These are phyloP conservation scores for Xylariaceae sp. DNA, from an alignment of 2,329 filamentous ascomycete genomes.

Conservation along the genomic window DNA sequence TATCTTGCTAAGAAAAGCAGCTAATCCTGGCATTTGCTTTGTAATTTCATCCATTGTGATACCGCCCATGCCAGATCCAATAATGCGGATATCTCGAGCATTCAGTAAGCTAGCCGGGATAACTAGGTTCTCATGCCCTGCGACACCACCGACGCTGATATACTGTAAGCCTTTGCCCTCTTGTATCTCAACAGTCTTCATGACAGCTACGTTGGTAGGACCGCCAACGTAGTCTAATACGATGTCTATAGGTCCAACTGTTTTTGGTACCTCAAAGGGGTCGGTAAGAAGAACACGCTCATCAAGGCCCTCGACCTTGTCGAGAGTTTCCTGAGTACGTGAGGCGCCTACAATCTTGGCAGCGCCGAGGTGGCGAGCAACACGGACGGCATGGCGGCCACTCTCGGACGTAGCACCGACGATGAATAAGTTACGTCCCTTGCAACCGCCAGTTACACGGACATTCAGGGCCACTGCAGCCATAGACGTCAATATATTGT, in stretches of 20 bases:
- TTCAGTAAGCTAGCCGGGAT: constrained; percentile 10
- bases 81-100: constrained; percentile 5
- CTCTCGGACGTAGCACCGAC: constrained; percentile 13
- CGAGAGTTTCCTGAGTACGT: constrained; percentile 7
- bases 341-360: neutral
- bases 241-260: constrained; percentile 13
- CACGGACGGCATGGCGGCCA: constrained; percentile 1
- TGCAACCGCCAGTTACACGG: constrained; percentile 6
- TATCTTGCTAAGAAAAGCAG: constrained; percentile 5
- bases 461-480: constrained; percentile 14
- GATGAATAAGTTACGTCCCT: constrained; percentile 8
- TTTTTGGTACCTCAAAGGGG: constrained; percentile 3
- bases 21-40: constrained; percentile 7
- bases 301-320: constrained; percentile 8
- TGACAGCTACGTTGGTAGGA: constrained; percentile 2
- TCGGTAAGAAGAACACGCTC: constrained; percentile 9
- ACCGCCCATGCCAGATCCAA: constrained; percentile 13
- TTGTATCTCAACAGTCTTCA: constrained; percentile 10
- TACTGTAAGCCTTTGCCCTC: neutral
- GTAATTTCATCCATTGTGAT: constrained; percentile 7
- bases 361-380: neutral
- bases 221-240: constrained; percentile 16
- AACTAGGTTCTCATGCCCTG: constrained; percentile 6
- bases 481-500: too few relatives aligned
- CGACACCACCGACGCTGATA: constrained; percentile 1